Evolutionary conservation across 176 grass and related monocot species (phyloP), one percentile per base, ranked within the genome.

Genomic region (Chloris gayana): DNA sequence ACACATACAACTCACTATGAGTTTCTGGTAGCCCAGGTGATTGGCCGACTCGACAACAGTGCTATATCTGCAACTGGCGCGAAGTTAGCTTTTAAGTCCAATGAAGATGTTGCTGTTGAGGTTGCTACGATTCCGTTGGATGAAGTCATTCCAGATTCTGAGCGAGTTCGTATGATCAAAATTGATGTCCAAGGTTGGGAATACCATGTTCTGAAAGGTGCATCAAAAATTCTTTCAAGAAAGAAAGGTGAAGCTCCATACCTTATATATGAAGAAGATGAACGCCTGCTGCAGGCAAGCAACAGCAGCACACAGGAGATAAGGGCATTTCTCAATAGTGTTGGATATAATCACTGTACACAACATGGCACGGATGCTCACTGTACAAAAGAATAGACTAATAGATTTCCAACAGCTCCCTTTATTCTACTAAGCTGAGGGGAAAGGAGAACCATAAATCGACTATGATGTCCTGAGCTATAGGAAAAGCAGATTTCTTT

Each of bases 101-200:
- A 94, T 77, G 30, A 81, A 85, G 90, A 94, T 41, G 46, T 98
- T 72, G 92, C 88, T 45, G 75, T 98, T 34, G 87, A 77, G 44
- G 92, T 94, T 70, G 81, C 90, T 45, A 94, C 95, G 78, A 72
- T 98, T 42, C 90, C 92, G 68, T 72, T 98, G 85, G 92, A 94
- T 71, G 88, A 98, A 85, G 88, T 98, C 56, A 81, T 97, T 85
- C 63, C 87, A 66, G 91, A 94, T 34, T 74, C 70, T 6, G 74
- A 90, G 73, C 79, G 27, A 62, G 90, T 98, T 41, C 65, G 91
- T 69, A 22, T 98, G 67, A 89, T 98, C 47, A 98, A 98, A 85
- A 85, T 94, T 85, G 92, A 94, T 83, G 92, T 98, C 65, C 95
- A 98, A 84, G 95, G 95, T 22, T 98, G 95, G 95, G 95, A 94